A percentile compares a stretch with the other conserved stretches of the same genome.
phyloP scores from a whole-genome alignment of 164 flowering plant genomes.

The Tetrastigma voinierianum region DNA sequence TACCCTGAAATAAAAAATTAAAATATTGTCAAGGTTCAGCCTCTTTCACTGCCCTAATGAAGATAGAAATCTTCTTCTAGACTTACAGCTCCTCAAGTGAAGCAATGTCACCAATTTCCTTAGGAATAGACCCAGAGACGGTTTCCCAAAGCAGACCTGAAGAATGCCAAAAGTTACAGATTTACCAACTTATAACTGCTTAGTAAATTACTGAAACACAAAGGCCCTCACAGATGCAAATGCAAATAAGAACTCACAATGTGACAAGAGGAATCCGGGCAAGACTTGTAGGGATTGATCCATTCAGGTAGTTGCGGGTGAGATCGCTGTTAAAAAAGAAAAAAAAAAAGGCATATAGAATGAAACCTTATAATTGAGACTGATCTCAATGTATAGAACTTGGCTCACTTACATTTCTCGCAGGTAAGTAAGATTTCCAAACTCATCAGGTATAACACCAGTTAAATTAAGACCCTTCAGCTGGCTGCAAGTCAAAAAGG shows the following conservation, averaged over 20 bases:
- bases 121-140: constrained; percentile 60
- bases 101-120: constrained; percentile 45
- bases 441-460: no score
- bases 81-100: constrained; percentile 60
- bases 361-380: no score
- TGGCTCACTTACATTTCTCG: no score
- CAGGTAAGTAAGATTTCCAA: no score
- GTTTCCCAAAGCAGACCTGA: constrained; percentile 69
- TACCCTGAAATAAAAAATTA: constrained; percentile 29
- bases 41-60: neutral
- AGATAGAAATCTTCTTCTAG: neutral
- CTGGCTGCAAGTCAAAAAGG: no score
- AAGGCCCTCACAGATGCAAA: neutral
- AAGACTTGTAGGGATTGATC: constrained; percentile 49
- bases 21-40: neutral
- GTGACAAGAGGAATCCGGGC: constrained; percentile 40
- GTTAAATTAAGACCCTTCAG: no score
- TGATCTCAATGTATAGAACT: no score
- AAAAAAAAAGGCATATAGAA: neutral
- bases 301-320: constrained; percentile 52
- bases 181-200: neutral
- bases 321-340: constrained; percentile 56
- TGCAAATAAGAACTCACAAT: constrained; percentile 47
- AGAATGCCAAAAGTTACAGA: constrained; percentile 1
- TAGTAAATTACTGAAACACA: neutral